Percentiles rank a stretch among this genome's conserved stretches.
Evolutionary conservation across 2,329 filamentous ascomycete species (phyloP).

Genomic region (Knufia petricola): DNA sequence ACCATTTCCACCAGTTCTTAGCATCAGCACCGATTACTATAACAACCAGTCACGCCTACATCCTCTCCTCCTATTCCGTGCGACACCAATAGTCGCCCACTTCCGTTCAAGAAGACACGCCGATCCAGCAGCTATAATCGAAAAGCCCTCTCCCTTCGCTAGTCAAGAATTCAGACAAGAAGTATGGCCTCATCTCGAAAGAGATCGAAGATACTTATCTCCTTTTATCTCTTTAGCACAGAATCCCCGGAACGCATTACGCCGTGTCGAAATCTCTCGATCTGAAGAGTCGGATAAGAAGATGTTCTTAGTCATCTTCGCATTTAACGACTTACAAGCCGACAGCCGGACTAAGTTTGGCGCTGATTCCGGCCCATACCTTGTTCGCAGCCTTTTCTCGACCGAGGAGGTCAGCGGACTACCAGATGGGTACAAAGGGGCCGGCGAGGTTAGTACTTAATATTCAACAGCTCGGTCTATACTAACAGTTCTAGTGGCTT

Average conservation of each 20-base stretch:
- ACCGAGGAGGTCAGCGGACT: neutral
- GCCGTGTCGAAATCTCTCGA: neutral
- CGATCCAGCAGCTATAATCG: neutral
- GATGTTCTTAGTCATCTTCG: conserved; percentile 1
- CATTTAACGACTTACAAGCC: neutral
- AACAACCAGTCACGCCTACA: neutral
- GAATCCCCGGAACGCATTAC: neutral
- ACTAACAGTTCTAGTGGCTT: conserved; percentile 1
- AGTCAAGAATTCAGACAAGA: neutral
- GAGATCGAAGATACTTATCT: neutral
- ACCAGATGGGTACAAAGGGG: neutral
- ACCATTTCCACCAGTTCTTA: neutral
- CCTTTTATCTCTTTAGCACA: neutral
- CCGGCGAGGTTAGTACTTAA: neutral
- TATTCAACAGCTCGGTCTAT: too few relatives aligned
- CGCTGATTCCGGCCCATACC: neutral
- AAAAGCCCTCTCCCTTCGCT: neutral
- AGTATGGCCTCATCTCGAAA: neutral
- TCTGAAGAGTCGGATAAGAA: conserved; percentile 2
- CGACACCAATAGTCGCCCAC: neutral
- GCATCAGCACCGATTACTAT: neutral
- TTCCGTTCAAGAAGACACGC: neutral
- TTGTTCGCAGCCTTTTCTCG: neutral
- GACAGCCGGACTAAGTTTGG: neutral
- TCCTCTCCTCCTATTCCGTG: conserved; percentile 1